Evolutionary conservation across 768 basidiomycete genomes (phyloP).

Genomic region (Favolaschia claudopus): DNA sequence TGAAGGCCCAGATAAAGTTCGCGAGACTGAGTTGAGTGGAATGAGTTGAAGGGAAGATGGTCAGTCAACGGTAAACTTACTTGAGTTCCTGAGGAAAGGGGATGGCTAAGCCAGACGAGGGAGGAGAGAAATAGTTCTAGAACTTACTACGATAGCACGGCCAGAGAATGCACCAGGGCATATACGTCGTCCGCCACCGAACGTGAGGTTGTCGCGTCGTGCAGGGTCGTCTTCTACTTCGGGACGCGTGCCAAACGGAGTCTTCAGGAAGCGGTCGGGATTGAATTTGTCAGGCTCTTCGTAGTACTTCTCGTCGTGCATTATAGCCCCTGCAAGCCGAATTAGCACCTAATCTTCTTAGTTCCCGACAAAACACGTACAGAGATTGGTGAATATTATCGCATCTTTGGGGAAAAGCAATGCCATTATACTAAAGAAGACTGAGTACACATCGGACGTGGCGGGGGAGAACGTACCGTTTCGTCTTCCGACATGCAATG

Average conservation of each 20-base stretch:
- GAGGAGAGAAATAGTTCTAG: not conserved
- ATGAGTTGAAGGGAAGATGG: too few relatives aligned
- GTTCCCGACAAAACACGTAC: constrained; percentile 17
- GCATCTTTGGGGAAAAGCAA: constrained; percentile 32
- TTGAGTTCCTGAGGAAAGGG: too few relatives aligned
- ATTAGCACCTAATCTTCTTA: too few relatives aligned
- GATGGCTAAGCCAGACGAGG: not conserved
- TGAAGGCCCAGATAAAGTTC: constrained; percentile 34
- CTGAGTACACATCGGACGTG: not conserved
- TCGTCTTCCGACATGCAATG: constrained; percentile 21
- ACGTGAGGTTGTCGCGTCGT: constrained; percentile 26
- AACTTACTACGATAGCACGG: constrained; percentile 25
- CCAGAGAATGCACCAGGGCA: constrained; percentile 35
- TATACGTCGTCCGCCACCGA: constrained; percentile 30
- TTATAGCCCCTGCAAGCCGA: constrained; percentile 31
- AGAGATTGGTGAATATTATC: constrained; percentile 33
- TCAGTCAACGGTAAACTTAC: too few relatives aligned
- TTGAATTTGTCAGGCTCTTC: constrained; percentile 32
- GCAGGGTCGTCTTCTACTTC: constrained; percentile 28
- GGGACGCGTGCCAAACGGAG: constrained; percentile 21
- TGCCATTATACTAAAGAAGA: constrained; percentile 21
- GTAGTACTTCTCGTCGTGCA: constrained; percentile 33
- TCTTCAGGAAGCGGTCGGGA: constrained; percentile 35
- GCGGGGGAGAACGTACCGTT: not conserved
- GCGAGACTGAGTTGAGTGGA: too few relatives aligned